Percentiles rank a stretch among this genome's conserved stretches.
These are phyloP conservation scores for Crithidia brevicula DNA, from an alignment of 208 protist genomes.

Conservation along the genomic window DNA sequence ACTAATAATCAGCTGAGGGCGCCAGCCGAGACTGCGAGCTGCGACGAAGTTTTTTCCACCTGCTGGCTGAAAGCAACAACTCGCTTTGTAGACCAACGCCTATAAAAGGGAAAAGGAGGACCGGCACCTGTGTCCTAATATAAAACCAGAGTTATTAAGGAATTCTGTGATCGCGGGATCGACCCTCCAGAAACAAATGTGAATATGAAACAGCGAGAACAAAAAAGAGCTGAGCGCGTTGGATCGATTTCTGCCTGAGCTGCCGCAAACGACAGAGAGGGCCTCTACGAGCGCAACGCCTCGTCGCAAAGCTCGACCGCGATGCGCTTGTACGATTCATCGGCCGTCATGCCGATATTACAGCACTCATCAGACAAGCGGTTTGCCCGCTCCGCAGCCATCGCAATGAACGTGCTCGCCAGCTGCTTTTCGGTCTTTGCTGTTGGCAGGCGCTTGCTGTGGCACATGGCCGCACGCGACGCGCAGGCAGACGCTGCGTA, in stretches of 20 bases:
- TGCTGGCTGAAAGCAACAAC: too few relatives aligned
- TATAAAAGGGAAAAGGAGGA: too few relatives aligned
- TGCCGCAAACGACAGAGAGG: neutral
- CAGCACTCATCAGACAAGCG: conserved; percentile 59
- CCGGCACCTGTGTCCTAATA: too few relatives aligned
- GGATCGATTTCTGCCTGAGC: neutral
- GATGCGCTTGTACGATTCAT: conserved; percentile 86
- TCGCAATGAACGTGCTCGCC: conserved; percentile 66
- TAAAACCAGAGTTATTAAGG: too few relatives aligned
- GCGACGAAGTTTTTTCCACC: too few relatives aligned
- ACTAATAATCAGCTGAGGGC: too few relatives aligned
- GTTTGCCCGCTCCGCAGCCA: conserved; percentile 54
- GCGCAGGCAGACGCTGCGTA: conserved; percentile 83
- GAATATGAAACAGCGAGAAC: conserved; percentile 24
- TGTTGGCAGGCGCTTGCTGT: conserved; percentile 68
- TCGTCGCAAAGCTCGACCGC: conserved; percentile 80
- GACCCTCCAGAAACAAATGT: conserved; percentile 5
- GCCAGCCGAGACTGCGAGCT: too few relatives aligned
- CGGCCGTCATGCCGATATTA: conserved; percentile 83
- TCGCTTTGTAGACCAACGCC: too few relatives aligned
- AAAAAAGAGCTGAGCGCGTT: conserved; percentile 1
- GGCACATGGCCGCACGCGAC: conserved; percentile 77
- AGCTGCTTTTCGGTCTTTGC: conserved; percentile 75
- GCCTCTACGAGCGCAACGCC: conserved; percentile 42
- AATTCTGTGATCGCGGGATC: too few relatives aligned